Conservation (phyloP, 176 grass and related monocot genomes). For the Echinochloa phyllopogon region DNA sequence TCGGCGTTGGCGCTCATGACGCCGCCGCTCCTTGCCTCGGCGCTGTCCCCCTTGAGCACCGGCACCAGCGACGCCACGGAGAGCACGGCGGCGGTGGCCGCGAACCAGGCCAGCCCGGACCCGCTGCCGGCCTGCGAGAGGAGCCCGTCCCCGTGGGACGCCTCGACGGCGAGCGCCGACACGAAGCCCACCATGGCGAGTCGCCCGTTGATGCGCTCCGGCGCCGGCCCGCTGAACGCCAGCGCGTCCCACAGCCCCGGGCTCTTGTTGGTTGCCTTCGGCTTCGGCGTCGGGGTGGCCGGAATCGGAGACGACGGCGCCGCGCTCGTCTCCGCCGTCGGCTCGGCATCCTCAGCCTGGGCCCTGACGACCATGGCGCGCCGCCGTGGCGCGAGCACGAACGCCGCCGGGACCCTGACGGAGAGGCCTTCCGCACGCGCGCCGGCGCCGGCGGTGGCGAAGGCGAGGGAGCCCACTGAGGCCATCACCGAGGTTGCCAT, state of each 20-base stretch:
- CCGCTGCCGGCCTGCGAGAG: slow-evolving; percentile 52
- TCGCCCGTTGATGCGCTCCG: slow-evolving; percentile 77
- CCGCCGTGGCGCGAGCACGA: background rate
- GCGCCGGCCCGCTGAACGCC: slow-evolving; percentile 69
- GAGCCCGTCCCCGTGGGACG: slow-evolving; percentile 44
- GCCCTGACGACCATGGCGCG: background rate
- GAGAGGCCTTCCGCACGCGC: background rate
- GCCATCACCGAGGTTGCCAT: background rate
- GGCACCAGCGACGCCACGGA: slow-evolving; percentile 73
- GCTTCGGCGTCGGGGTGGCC: background rate
- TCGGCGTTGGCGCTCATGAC: slow-evolving; percentile 68
- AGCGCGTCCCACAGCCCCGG: slow-evolving; percentile 56
- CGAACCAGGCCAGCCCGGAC: slow-evolving; percentile 56
- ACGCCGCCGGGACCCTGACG: background rate
- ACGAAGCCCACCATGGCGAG: slow-evolving; percentile 80
- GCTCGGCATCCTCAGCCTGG: background rate
- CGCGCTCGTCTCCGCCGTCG: background rate
- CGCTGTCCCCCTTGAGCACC: slow-evolving; percentile 61
- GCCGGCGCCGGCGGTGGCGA: background rate
- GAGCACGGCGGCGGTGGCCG: slow-evolving; percentile 40
- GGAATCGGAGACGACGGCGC: too few species aligned
- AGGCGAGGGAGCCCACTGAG: background rate
- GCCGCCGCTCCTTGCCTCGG: slow-evolving; percentile 37
- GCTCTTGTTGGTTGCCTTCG: background rate
- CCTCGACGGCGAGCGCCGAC: slow-evolving; percentile 66